phyloP scores from a whole-genome alignment of 306 rosid genomes.

The Vicia villosa region DNA sequence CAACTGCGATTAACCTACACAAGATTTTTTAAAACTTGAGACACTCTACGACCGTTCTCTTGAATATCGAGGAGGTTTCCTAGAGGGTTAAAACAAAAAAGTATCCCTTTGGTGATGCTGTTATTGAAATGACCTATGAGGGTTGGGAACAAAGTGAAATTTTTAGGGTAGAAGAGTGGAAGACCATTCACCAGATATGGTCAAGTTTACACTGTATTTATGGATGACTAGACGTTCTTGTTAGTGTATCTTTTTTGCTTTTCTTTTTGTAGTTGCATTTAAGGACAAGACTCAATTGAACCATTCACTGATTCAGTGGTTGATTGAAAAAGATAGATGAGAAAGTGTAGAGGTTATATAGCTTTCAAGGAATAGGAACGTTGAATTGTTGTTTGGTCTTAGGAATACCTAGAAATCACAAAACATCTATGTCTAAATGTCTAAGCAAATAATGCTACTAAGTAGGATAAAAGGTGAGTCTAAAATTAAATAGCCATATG shows the following conservation, averaged over 20 bases:
- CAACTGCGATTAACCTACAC: too few species aligned
- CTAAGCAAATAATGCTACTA: constrained; percentile 35
- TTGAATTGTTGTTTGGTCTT: constrained; percentile 45
- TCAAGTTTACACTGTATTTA: constrained; percentile 35
- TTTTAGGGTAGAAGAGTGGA: constrained; percentile 28
- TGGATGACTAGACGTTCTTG: constrained; percentile 39
- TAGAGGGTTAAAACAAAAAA: background rate
- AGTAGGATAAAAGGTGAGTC: constrained; percentile 10
- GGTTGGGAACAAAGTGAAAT: constrained; percentile 20
- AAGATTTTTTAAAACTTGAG: too few species aligned
- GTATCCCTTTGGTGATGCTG: constrained; percentile 21
- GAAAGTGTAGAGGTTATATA: constrained; percentile 35
- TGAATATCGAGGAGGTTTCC: too few species aligned
- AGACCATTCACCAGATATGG: constrained; percentile 32
- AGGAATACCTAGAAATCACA: constrained; percentile 44
- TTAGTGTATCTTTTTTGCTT: constrained; percentile 35
- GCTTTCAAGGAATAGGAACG: constrained; percentile 51
- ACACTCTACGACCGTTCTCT: background rate
- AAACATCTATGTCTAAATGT: constrained; percentile 24
- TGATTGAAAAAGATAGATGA: constrained; percentile 52
- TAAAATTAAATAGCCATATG: background rate
- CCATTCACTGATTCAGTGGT: constrained; percentile 46
- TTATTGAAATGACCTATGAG: constrained; percentile 30
- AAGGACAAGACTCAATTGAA: constrained; percentile 46
- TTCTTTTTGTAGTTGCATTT: constrained; percentile 48